phyloP scores from a whole-genome alignment of 2,329 filamentous ascomycete species.

The Nemania serpens region DNA sequence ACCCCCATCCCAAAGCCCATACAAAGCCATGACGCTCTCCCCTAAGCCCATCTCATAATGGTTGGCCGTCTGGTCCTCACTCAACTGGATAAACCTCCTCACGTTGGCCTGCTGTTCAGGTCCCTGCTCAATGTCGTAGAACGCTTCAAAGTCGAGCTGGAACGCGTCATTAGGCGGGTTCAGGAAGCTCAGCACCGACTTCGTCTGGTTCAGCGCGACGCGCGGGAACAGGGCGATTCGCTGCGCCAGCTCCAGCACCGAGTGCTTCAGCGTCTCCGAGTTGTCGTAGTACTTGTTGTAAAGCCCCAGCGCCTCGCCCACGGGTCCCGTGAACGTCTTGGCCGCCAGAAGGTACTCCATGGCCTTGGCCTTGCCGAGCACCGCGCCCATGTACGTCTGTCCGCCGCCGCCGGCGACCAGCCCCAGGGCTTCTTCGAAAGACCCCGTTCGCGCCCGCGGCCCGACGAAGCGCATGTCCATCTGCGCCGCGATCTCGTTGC shows the following conservation, averaged over 20 bases:
- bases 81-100: background rate
- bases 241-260: background rate
- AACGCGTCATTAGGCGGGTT: slow-evolving; percentile 3
- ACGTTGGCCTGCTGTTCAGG: slow-evolving; percentile 6
- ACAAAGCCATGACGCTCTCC: too few relatives aligned
- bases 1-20: too few relatives aligned
- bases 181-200: slow-evolving; percentile 7
- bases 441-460: background rate
- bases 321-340: background rate
- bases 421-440: slow-evolving; percentile 7
- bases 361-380: slow-evolving; percentile 3
- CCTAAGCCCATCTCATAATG: too few relatives aligned
- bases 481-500: slow-evolving; percentile 10
- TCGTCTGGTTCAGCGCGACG: slow-evolving; percentile 6
- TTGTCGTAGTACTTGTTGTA: slow-evolving; percentile 5
- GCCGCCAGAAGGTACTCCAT: slow-evolving; percentile 1
- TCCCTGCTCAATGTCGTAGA: slow-evolving; percentile 6
- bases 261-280: background rate
- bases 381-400: background rate
- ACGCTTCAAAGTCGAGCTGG: slow-evolving; percentile 4
- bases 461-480: slow-evolving; percentile 19
- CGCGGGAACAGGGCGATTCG: slow-evolving; percentile 10
- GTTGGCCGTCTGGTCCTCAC: background rate
- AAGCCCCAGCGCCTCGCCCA: background rate
- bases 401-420: slow-evolving; percentile 6